Base-by-base conservation (phyloP, 2,329 filamentous ascomycete species). In the Diaporthe amygdali region DNA sequence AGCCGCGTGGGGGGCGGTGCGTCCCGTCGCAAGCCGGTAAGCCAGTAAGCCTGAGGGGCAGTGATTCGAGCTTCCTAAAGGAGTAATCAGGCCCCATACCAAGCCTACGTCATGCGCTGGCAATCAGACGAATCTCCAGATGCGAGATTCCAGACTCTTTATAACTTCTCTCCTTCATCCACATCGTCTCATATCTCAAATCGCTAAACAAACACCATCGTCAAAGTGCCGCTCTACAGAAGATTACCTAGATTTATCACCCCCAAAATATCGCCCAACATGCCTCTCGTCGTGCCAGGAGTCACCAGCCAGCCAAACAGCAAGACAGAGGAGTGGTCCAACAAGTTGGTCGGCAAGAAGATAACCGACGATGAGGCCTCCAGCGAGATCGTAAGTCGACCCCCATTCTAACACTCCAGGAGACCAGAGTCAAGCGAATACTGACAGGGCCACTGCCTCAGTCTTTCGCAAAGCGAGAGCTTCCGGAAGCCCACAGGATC, bases 261-360 rank as follows among this genome's bases (percentile, higher is more conserved):
- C 41, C 27, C 54, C 39, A 34, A 68, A 59, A 32, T 5, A 44
- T 47, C 37, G 56, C 66, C n/a, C 82, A 91, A 79, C 7, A 88
- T 92, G 90, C 90, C 90, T 88, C 89, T 92, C 81, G 85, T 92
- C 76, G 85, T 90, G 22, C 89, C 89, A 69, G 88, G 87, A 77
- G 81, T 91, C 75, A 90, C 84, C 74, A 83, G 76, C 64, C 76
- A 81, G 73, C 82, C 83, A 49, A 79, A 79, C 74, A 81, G 79
- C 75, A 84, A 85, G 80, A 88, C 85, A 44, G 83, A 89, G 71
- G 84, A 89, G 76, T 92, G 90, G 90, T 82, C 82, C 74, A 86
- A 85, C 80, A 90, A 91, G 84, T 83, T 92, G 5, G 85, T 89
- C 55, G 90, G 90, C 77, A 92, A 92, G 87, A 91, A 85, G 59